These are phyloP conservation scores for Leccinellum albellum DNA, from an alignment of 768 basidiomycete genomes.

Conservation along the genomic window DNA sequence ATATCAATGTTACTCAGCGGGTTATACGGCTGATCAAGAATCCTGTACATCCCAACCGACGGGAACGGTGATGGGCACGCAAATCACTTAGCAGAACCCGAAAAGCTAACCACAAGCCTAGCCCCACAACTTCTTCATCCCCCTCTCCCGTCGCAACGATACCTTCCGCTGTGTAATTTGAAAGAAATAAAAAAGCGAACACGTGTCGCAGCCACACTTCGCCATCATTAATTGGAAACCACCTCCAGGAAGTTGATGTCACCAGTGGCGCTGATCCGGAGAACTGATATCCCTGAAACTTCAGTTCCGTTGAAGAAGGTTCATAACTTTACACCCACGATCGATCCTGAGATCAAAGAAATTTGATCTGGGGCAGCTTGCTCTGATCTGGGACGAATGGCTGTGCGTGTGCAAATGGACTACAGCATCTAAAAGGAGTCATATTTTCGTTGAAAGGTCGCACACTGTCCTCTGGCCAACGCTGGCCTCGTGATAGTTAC, in stretches of 20 bases:
- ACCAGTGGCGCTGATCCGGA: slow-evolving; percentile 69
- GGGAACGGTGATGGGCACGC: slow-evolving; percentile 28
- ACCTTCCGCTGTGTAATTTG: slow-evolving; percentile 44
- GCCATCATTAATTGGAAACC: slow-evolving; percentile 65
- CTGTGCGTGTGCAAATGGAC: slow-evolving; percentile 45
- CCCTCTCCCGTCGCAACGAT: slow-evolving; percentile 49
- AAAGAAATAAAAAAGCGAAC: slow-evolving; percentile 32
- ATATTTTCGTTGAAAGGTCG: slow-evolving; percentile 49
- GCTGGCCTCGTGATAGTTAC: slow-evolving; percentile 38
- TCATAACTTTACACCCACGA: slow-evolving; percentile 61
- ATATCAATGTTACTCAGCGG: neutral
- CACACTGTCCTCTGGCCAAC: neutral
- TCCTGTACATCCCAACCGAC: slow-evolving; percentile 45
- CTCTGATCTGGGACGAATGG: slow-evolving; percentile 62
- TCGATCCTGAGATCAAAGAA: slow-evolving; percentile 73
- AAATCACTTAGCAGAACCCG: slow-evolving; percentile 20
- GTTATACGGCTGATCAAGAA: too few relatives aligned
- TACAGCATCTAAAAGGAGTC: slow-evolving; percentile 45
- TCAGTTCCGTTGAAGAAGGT: slow-evolving; percentile 63
- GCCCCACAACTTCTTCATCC: slow-evolving; percentile 63
- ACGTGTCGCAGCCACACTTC: slow-evolving; percentile 51
- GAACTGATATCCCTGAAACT: slow-evolving; percentile 52
- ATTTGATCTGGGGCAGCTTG: slow-evolving; percentile 67
- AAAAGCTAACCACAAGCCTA: slow-evolving; percentile 20
- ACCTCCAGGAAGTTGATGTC: slow-evolving; percentile 51